phyloP scores from a whole-genome alignment of 768 basidiomycete species.

The Naganishia onofrii region DNA sequence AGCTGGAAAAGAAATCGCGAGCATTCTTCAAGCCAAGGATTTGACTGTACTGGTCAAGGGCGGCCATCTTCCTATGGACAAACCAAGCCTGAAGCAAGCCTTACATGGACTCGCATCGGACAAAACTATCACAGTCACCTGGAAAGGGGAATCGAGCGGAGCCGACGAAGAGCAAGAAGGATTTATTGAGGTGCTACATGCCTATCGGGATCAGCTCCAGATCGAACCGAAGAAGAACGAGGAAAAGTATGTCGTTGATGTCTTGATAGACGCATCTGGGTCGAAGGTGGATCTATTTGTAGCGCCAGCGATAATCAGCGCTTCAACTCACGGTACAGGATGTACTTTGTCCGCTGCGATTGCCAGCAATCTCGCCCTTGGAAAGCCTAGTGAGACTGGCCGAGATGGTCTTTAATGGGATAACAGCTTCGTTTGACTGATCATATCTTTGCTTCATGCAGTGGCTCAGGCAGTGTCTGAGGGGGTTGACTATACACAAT shows the following conservation, averaged over 20 bases:
- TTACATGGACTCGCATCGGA: conserved; percentile 39
- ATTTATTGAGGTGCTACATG: conserved; percentile 39
- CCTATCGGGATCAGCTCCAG: conserved; percentile 6
- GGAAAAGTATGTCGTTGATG: conserved; percentile 47
- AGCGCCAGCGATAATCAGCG: conserved; percentile 60
- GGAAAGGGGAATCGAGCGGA: conserved; percentile 16
- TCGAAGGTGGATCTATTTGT: conserved; percentile 30
- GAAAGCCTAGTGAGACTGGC: conserved; percentile 54
- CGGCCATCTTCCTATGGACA: conserved; percentile 64
- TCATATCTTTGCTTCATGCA: conserved; percentile 37
- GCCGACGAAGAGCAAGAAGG: conserved; percentile 39
- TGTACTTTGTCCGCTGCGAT: conserved; percentile 86
- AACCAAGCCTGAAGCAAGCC: conserved; percentile 61
- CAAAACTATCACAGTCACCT: conserved; percentile 23
- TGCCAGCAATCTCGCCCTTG: conserved; percentile 64
- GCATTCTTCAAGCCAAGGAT: conserved; percentile 44
- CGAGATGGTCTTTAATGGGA: background rate
- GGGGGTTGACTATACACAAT: conserved; percentile 71
- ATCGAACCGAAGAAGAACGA: conserved; percentile 41
- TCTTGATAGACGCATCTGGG: conserved; percentile 32
- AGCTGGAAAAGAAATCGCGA: conserved; percentile 6
- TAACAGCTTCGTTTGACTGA: background rate
- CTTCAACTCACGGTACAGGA: conserved; percentile 79
- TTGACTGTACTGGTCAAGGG: conserved; percentile 71
- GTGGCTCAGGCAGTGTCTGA: conserved; percentile 61